Percentiles rank a stretch among this genome's conserved stretches.
These are phyloP conservation scores for Tuber magnatum DNA, from an alignment of 495 filamentous ascomycete genomes.

Conservation along the genomic window DNA sequence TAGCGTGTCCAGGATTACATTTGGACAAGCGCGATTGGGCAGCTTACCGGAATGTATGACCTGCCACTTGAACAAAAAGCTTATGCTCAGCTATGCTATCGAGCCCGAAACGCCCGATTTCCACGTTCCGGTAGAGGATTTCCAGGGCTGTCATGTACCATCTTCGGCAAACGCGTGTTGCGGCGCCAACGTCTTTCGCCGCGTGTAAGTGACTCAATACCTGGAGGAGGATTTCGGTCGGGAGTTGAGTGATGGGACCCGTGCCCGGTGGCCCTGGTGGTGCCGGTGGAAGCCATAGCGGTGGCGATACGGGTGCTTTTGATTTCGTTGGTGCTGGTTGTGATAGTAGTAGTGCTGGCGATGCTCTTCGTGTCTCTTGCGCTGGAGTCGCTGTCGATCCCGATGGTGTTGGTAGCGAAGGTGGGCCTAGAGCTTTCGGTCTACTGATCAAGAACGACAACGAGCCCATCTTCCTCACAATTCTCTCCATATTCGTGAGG, in stretches of 20 bases:
- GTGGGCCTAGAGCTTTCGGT: background rate
- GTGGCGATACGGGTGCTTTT: background rate
- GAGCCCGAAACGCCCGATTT: background rate
- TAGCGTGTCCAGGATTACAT: background rate
- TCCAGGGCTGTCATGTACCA: conserved; percentile 14
- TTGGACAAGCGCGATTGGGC: background rate
- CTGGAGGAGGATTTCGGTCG: conserved; percentile 8
- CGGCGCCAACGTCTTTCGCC: background rate
- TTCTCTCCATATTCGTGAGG: background rate
- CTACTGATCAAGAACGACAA: background rate
- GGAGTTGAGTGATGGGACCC: conserved; percentile 6
- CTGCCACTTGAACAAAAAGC: background rate
- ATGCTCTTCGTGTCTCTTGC: background rate
- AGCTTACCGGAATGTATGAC: background rate
- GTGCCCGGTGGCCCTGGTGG: background rate
- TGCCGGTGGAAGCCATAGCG: background rate
- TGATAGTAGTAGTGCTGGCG: background rate
- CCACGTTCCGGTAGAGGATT: conserved; percentile 4
- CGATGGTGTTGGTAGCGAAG: background rate
- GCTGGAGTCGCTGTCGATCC: background rate
- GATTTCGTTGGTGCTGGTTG: background rate
- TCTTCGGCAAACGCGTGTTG: conserved; percentile 4
- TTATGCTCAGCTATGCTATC: background rate
- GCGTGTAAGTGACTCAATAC: background rate
- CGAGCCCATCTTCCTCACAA: background rate